phyloP scores from a whole-genome alignment of 805 yeast genomes.

The Ogataea naganishii region DNA sequence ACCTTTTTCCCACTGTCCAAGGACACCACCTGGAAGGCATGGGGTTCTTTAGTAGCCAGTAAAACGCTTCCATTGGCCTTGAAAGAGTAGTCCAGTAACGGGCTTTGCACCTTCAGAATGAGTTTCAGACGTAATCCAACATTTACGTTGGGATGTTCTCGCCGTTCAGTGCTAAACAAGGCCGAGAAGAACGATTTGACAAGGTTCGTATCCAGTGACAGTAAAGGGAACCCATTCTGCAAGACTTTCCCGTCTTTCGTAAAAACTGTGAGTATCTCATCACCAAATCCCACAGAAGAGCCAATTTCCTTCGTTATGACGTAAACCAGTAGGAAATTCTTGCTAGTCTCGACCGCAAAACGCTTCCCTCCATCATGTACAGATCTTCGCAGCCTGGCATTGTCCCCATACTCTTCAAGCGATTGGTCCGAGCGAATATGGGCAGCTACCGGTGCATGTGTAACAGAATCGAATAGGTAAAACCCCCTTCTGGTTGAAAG shows the following conservation, averaged over 20 bases:
- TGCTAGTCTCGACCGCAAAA: slow-evolving; percentile 32
- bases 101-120: slow-evolving; percentile 26
- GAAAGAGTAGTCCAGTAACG: slow-evolving; percentile 20
- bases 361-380: slow-evolving; percentile 29
- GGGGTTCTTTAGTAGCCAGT: slow-evolving; percentile 21
- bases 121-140: slow-evolving; percentile 23
- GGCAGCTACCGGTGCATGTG: slow-evolving; percentile 38
- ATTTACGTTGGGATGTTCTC: slow-evolving; percentile 23
- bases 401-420: slow-evolving; percentile 37
- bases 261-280: slow-evolving; percentile 23
- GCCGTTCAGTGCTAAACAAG: slow-evolving; percentile 13
- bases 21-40: slow-evolving; percentile 25
- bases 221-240: slow-evolving; percentile 25
- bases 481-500: slow-evolving; percentile 28
- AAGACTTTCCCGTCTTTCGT: slow-evolving; percentile 19
- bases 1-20: slow-evolving; percentile 9
- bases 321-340: slow-evolving; percentile 32
- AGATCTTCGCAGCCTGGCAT: slow-evolving; percentile 28
- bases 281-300: too few species aligned
- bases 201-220: slow-evolving; percentile 4
- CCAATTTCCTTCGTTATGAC: slow-evolving; percentile 24
- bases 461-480: slow-evolving; percentile 30
- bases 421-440: slow-evolving; percentile 37
- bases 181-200: slow-evolving; percentile 19
- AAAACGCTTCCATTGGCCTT: slow-evolving; percentile 16